These are phyloP conservation scores for Dissoconium aciculare DNA, from an alignment of 2,329 filamentous ascomycete species.

Conservation along the genomic window DNA sequence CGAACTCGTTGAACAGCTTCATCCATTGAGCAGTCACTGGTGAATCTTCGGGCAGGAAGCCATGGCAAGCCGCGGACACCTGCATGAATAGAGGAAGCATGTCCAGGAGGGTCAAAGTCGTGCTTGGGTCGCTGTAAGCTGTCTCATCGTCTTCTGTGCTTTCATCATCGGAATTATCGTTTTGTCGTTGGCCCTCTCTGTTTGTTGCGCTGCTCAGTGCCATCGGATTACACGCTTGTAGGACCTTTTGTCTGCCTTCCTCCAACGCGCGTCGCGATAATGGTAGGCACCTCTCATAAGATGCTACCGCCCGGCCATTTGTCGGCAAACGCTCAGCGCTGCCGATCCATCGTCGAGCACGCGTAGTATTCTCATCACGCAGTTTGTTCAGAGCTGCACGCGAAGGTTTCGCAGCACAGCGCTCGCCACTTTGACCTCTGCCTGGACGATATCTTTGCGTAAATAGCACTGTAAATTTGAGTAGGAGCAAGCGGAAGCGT, in stretches of 20 bases:
- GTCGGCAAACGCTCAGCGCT: conserved; percentile 11
- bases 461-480: conserved; percentile 34
- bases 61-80: conserved; percentile 29
- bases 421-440: no score
- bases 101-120: conserved; percentile 25
- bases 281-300: conserved; percentile 10
- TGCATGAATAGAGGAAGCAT: conserved; percentile 36
- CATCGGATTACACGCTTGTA: no score
- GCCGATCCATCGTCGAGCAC: conserved; percentile 20
- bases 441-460: conserved; percentile 29
- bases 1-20: conserved; percentile 32
- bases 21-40: conserved; percentile 24
- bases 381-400: conserved; percentile 23
- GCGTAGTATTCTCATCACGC: conserved; percentile 23
- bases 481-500: conserved; percentile 33
- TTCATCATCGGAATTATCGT: no score
- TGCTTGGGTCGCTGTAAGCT: conserved; percentile 24
- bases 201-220: not conserved
- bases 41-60: conserved; percentile 15
- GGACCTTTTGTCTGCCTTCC: no score
- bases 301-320: conserved; percentile 2
- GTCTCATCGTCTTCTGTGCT: conserved; percentile 10
- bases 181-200: no score
- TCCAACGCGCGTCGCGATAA: not conserved
- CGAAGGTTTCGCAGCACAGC: conserved; percentile 26